Evolutionary conservation across 352 stramenopile species (phyloP).

Genomic region (Pythium insidiosum): DNA sequence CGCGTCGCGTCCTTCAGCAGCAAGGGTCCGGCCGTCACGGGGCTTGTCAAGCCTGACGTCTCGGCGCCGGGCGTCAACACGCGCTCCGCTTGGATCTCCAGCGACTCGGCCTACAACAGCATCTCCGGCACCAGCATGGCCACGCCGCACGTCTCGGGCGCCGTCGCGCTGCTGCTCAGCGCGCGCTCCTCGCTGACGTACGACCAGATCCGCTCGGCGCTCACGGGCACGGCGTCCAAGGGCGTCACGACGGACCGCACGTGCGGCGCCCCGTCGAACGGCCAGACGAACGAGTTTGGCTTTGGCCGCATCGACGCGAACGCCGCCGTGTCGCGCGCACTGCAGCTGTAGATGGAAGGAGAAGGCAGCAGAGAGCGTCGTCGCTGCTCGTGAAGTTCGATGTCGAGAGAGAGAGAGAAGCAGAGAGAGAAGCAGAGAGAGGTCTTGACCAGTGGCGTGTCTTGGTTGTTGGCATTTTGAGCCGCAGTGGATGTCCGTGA

Average conservation of each 20-base stretch:
- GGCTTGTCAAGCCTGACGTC: slow-evolving; percentile 21
- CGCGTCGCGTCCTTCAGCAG: slow-evolving; percentile 11
- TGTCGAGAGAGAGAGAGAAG: too few relatives aligned
- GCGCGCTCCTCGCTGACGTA: slow-evolving; percentile 5
- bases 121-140: slow-evolving; percentile 25
- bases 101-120: slow-evolving; percentile 9
- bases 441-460: too few relatives aligned
- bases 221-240: background rate
- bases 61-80: too few relatives aligned
- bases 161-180: slow-evolving; percentile 19
- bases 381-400: too few relatives aligned
- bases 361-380: too few relatives aligned
- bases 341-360: too few relatives aligned
- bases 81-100: slow-evolving; percentile 5
- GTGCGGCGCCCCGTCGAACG: slow-evolving; percentile 16
- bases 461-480: too few relatives aligned
- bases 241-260: background rate
- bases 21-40: slow-evolving; percentile 9
- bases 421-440: too few relatives aligned
- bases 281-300: slow-evolving; percentile 23
- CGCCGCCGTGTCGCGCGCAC: too few relatives aligned
- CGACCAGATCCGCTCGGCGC: slow-evolving; percentile 4
- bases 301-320: slow-evolving; percentile 18
- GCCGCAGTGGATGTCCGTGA: too few relatives aligned
- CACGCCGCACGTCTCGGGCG: too few relatives aligned